Percentiles rank a stretch among this genome's conserved stretches.
These are phyloP conservation scores for Euryodendron excelsum DNA, from an alignment of 148 eudicot genomes.

Conservation along the genomic window DNA sequence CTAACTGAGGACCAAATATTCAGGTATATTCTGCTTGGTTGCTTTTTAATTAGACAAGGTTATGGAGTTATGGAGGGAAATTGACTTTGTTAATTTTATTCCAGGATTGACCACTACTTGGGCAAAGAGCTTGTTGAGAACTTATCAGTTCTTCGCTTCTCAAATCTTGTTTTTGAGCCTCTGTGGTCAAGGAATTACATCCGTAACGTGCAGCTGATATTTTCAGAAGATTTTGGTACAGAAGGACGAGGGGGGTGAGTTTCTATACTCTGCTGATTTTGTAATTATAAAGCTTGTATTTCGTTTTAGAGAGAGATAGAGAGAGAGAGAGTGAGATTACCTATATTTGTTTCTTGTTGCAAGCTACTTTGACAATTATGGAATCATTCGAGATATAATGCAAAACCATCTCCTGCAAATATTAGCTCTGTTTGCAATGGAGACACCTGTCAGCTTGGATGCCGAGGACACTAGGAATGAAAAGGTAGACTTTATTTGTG, in stretches of 20 bases:
- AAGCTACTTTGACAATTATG: slow-evolving; percentile 78
- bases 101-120: slow-evolving; percentile 87
- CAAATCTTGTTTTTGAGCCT: slow-evolving; percentile 89
- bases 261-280: background rate
- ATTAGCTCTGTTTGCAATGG: slow-evolving; percentile 91
- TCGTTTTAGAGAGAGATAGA: background rate
- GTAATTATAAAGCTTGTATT: background rate
- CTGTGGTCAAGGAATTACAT: slow-evolving; percentile 84
- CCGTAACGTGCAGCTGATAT: slow-evolving; percentile 71
- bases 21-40: slow-evolving; percentile 40
- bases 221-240: slow-evolving; percentile 83
- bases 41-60: background rate
- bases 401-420: slow-evolving; percentile 93
- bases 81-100: slow-evolving; percentile 6
- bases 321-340: background rate
- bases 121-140: slow-evolving; percentile 93
- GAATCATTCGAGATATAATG: slow-evolving; percentile 88
- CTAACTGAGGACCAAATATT: slow-evolving; percentile 82
- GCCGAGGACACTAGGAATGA: slow-evolving; percentile 88
- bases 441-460: slow-evolving; percentile 88
- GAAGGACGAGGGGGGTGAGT: slow-evolving; percentile 78
- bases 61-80: background rate
- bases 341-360: slow-evolving; percentile 4
- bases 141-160: slow-evolving; percentile 82
- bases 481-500: slow-evolving; percentile 44